Base-by-base conservation (phyloP, 352 stramenopile genomes). In the Pythium grandisporangium region DNA sequence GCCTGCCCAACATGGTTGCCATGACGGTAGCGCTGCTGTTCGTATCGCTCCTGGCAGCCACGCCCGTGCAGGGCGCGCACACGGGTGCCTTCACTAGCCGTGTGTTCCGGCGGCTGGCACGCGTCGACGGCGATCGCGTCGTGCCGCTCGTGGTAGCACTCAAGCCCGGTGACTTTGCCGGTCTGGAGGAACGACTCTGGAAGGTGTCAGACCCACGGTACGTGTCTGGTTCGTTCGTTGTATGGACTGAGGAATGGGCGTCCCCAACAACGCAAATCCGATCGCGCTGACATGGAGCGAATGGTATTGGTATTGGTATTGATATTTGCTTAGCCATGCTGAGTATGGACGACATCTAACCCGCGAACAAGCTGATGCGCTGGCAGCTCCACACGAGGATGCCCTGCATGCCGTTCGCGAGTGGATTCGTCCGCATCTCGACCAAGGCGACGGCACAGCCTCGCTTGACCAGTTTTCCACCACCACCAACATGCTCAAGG, bases 111-210 rank as follows among this genome's bases (percentile, higher is more conserved):
- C 29, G 42, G 6, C 34, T 61, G 13, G 46, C 5, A 1, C 53
- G 42, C 21, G 37, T 39, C 5, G 20, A 36, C 14, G 10, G 17
- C 22, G 56, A 80, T 13, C 44, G 60, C 20, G 27, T 66, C 19
- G 63, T 84, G 41, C 70, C 63, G 30, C 50, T 89, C 26, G 58
- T 71, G 14, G 58, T 89, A 19, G 68, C 70, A 10, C 50, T 89
- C 25, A 61, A 51, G 10, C 57, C 61, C 8, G 35, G 25, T 4
- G 69, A 86, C 62, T 85, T 82, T 51, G 42, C 47, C 13, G 43
- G 45, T 5, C 37, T 89, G 10, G 76, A 86, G 53, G 48, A 48
- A 25, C 53, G 48, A 21, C 58, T 89, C 21, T 86, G 66, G 49
- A 34, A 49, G 6, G 57, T 84, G 0, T 82, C 76, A 0, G 49